Base-by-base conservation (phyloP, 371 early-diverging fungal species). In the Coemansia sp. region DNA sequence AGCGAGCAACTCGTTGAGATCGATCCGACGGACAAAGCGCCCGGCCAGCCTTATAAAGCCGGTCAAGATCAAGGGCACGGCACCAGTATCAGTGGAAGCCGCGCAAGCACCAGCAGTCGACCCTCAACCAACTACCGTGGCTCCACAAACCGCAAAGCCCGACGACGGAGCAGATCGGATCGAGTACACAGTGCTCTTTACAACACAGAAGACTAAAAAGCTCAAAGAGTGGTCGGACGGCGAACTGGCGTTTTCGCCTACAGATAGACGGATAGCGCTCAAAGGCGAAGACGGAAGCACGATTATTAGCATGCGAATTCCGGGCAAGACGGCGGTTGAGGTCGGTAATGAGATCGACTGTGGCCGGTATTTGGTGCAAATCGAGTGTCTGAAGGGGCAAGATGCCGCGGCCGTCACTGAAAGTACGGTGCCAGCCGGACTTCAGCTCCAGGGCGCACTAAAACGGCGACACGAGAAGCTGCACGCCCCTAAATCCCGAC, bases 141-240 rank as follows among this genome's bases (percentile, higher is more conserved):
- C 39, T 3, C 35, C 53, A 7, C 41, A 31, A 40, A 13, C 50
- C 8, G 52, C 38, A 1, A 39, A 35, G 14, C 26, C 26, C 26
- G 16, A n/a, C 8, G 13, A 31, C 7, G 43, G 41, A 14, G 20
- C 20, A 2, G 57, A 50, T 5, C 8, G 13, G 5, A 26, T 51
- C 0, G 68, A 63, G 31, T 77, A 74, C 40, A 30, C 59, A 3
- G 63, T 62, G 3, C 70, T 77, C 10, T 74, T 69, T 42, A 77
- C 77, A 6, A 65, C 63, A 10, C 75, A 77, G 43, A 77, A 74
- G 49, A 39, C 51, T 4, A 75, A 77, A 31, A 77, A 77, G 58
- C 52, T 60, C 31, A 77, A 77, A 59, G 48, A 74, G 20, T 77
- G 77, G 77, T 57, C 69, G 4, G 76, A 75, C 31, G 77, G 77